These are phyloP conservation scores for Polyporus arcularius DNA, from an alignment of 768 basidiomycete species.

Conservation along the genomic window DNA sequence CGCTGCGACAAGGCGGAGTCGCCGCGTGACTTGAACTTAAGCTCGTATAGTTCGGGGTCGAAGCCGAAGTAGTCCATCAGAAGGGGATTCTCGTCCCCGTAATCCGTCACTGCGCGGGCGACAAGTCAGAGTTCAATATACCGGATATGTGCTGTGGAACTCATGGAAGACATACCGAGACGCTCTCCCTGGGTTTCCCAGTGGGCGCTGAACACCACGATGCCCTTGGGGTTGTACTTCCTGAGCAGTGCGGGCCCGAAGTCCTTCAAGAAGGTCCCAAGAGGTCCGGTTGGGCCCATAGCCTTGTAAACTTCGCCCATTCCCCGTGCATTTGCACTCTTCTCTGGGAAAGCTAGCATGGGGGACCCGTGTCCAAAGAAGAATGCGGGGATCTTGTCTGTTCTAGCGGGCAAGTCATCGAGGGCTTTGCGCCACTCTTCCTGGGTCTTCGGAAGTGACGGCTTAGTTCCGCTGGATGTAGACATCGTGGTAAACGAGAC, in stretches of 20 bases:
- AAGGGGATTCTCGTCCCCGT: constrained; percentile 74
- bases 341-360: constrained; percentile 43
- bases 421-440: constrained; percentile 54
- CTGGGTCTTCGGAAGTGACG: constrained; percentile 37
- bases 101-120: constrained; percentile 61
- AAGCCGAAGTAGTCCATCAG: constrained; percentile 79
- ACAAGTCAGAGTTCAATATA: constrained; percentile 5
- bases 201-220: constrained; percentile 82
- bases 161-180: constrained; percentile 44
- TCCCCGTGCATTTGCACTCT: constrained; percentile 7
- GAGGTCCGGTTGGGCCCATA: constrained; percentile 52
- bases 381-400: constrained; percentile 68
- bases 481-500: constrained; percentile 17
- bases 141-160: background rate
- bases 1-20: constrained; percentile 56
- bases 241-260: constrained; percentile 65
- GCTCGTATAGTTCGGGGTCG: constrained; percentile 52
- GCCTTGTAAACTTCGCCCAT: constrained; percentile 10
- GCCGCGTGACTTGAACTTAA: constrained; percentile 70
- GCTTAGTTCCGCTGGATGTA: constrained; percentile 11
- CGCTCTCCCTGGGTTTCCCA: constrained; percentile 69
- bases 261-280: constrained; percentile 59
- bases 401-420: constrained; percentile 53
- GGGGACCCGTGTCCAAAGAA: constrained; percentile 78
- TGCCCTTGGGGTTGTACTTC: constrained; percentile 78